phyloP scores from a whole-genome alignment of 2,329 filamentous ascomycete species.

The Arthrobotrys pseudoclavata region DNA sequence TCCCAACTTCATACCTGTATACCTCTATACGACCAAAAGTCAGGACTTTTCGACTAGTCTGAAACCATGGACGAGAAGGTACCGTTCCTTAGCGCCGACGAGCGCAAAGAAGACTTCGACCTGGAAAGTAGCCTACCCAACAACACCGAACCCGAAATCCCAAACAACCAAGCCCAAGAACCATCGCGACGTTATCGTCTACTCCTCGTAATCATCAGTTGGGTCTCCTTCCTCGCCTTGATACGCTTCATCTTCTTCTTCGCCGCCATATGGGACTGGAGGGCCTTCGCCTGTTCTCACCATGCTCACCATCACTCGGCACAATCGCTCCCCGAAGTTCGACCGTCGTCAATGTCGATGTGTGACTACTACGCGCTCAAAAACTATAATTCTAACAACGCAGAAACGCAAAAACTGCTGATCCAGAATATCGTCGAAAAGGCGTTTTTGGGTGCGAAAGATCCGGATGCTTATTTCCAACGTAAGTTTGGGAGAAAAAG shows the following conservation, averaged over 20 bases:
- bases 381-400: constrained; percentile 37
- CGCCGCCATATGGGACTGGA: constrained; percentile 7
- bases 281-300: background rate
- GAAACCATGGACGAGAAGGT: constrained; percentile 28
- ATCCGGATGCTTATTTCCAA: constrained; percentile 29
- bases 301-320: constrained; percentile 26
- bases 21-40: background rate
- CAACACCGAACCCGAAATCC: constrained; percentile 20
- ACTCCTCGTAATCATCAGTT: constrained; percentile 11
- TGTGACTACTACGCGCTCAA: constrained; percentile 54
- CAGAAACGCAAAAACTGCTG: constrained; percentile 28
- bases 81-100: constrained; percentile 33
- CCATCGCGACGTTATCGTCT: constrained; percentile 13
- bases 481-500: background rate
- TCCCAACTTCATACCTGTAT: background rate
- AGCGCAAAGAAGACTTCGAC: constrained; percentile 41
- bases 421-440: constrained; percentile 38
- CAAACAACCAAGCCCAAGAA: constrained; percentile 21
- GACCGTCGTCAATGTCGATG: constrained; percentile 46
- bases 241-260: constrained; percentile 23
- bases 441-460: constrained; percentile 37
- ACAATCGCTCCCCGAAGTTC: constrained; percentile 18
- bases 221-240: constrained; percentile 10
- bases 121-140: constrained; percentile 44
- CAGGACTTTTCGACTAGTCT: background rate